Evolutionary conservation across 305 asterid species (phyloP).

Genomic region (Fraxinus sp.): DNA sequence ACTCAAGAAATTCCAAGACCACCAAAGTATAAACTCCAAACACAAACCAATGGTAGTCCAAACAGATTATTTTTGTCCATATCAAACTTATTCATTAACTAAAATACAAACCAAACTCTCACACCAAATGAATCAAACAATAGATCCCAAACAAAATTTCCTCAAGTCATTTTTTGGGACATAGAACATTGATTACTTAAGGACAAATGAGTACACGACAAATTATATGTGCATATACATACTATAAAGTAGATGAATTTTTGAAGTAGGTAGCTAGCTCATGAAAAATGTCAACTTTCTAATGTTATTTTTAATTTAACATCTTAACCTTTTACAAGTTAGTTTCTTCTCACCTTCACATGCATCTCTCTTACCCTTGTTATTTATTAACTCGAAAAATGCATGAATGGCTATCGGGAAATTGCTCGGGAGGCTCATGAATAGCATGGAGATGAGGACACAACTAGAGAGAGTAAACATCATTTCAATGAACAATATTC

Average conservation of each 20-base stretch:
- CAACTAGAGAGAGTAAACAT: not conserved
- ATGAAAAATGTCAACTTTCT: not conserved
- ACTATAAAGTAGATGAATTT: not conserved
- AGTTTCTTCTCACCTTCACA: not conserved
- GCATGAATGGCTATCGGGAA: not conserved
- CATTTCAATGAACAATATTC: not conserved
- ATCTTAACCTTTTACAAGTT: not conserved
- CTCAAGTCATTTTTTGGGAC: conserved; percentile 12
- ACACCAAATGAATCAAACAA: conserved; percentile 28
- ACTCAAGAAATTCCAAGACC: not conserved
- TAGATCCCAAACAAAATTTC: conserved; percentile 3
- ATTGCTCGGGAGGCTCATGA: not conserved
- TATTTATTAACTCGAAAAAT: not conserved
- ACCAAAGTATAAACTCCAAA: not conserved
- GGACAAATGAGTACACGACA: conserved; percentile 39
- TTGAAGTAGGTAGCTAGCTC: not conserved
- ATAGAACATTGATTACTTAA: conserved; percentile 34
- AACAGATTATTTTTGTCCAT: conserved; percentile 34
- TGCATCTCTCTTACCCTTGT: not conserved
- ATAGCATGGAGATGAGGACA: not conserved
- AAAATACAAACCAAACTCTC: conserved; percentile 35
- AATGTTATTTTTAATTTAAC: not conserved
- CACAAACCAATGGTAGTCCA: conserved; percentile 4
- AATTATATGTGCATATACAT: not conserved
- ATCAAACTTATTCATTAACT: conserved; percentile 33